These are phyloP conservation scores for Breynia disticha DNA, from an alignment of 441 rosid species.

Conservation along the genomic window DNA sequence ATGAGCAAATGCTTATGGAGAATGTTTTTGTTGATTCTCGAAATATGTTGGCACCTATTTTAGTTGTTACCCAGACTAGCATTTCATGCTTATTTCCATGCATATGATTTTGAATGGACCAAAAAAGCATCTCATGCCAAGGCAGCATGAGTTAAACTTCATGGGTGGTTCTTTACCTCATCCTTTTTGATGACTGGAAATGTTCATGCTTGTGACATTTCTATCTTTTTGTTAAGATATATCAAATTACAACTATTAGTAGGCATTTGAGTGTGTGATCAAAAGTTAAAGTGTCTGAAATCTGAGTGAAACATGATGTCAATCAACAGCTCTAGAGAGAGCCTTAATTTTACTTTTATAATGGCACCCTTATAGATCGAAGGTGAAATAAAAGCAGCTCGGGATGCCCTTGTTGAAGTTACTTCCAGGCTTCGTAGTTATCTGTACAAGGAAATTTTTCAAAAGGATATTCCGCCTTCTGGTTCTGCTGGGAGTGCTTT, in stretches of 20 bases:
- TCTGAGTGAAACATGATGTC: slow-evolving; percentile 3
- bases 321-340: slow-evolving; percentile 6
- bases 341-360: slow-evolving; percentile 9
- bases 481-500: slow-evolving; percentile 39
- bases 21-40: slow-evolving; percentile 8
- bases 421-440: slow-evolving; percentile 65
- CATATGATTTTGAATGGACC: no score
- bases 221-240: neutral
- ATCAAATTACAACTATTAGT: neutral
- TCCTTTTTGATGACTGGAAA: no score
- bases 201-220: neutral
- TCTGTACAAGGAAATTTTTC: slow-evolving; percentile 54
- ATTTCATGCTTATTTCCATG: neutral
- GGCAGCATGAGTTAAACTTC: no score
- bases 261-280: slow-evolving; percentile 7
- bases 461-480: slow-evolving; percentile 46
- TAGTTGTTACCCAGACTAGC: neutral
- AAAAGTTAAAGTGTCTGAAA: slow-evolving; percentile 6
- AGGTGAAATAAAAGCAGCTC: slow-evolving; percentile 85
- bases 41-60: neutral
- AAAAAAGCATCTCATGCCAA: no score
- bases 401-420: slow-evolving; percentile 87
- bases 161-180: no score
- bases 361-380: slow-evolving; percentile 43
- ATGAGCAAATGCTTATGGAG: slow-evolving; percentile 10